Evolutionary conservation across 2,329 filamentous ascomycete genomes (phyloP), one percentile per base, ranked within the genome.

Genomic region (Fusarium chaquense): DNA sequence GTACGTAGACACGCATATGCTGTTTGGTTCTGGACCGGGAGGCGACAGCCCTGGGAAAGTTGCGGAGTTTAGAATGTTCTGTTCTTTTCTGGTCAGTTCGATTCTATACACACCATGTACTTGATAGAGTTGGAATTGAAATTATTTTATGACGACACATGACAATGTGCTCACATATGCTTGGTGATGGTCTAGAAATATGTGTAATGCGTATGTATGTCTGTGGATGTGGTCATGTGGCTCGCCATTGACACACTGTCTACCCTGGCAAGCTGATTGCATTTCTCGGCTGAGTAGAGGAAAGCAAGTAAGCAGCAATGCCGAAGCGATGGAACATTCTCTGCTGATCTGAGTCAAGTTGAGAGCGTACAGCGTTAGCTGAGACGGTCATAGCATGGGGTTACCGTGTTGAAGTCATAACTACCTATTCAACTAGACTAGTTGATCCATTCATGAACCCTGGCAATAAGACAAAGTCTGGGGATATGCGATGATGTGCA

Each of bases 21-120:
- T 46, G 45, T 55, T 65, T 57, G 52, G 61, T 52, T 54, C 59
- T 63, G 55, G 58, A 64, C 59, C 40, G 65, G 57, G 47, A 64
- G 59, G 71, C 64, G 63, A 58, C 65, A 62, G 67, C 38, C 33
- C 45, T 73, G 62, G 67, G 70, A 62, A 65, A 50, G 62, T 59
- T 51, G 57, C 40, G 51, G 52, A 67, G 55, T 69, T 67, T 54
- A 57, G 53, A 69, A 56, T 38, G 38, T 38, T 67, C 46, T 47
- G 50, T 57, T 62, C 45, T 36, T 45, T 58, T 62, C 45, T 38
- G 22, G 24, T 35, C 49, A 40, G 33, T 40, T 22, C 33, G 24
- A 49, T 36, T 64, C 35, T 47, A 32, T 43, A n/a, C 36, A 43
- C 20, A n/a, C 10, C 43, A 16, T 33, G 36, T 22, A n/a, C 15